Conservation (phyloP, 2,329 filamentous ascomycete genomes). For the Boeremia lycopersici region DNA sequence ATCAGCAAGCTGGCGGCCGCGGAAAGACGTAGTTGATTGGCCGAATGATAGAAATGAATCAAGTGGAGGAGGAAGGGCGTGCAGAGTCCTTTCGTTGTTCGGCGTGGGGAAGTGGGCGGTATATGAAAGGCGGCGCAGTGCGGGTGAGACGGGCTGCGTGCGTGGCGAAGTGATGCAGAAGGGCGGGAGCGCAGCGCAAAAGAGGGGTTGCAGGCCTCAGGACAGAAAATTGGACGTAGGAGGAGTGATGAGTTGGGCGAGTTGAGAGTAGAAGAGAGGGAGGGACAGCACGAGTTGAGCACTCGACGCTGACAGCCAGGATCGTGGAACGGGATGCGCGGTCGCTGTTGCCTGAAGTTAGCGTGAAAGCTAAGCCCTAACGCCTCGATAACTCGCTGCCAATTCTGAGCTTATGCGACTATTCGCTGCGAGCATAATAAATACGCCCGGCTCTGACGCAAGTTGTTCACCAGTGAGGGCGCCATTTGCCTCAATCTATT, state of each 20-base stretch:
- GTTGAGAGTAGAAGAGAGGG: conserved; percentile 27
- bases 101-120: conserved; percentile 28
- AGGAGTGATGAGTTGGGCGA: conserved; percentile 26
- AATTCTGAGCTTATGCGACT: conserved; percentile 24
- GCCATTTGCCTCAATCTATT: conserved; percentile 16
- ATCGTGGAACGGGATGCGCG: conserved; percentile 5
- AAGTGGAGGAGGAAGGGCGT: conserved; percentile 38
- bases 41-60: conserved; percentile 15
- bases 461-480: conserved; percentile 14
- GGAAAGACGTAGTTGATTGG: conserved; percentile 16
- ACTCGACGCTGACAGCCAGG: conserved; percentile 21
- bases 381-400: conserved; percentile 24
- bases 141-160: conserved; percentile 37
- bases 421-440: conserved; percentile 33
- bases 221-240: conserved; percentile 25
- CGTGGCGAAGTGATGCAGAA: conserved; percentile 32
- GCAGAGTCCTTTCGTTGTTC: conserved; percentile 27
- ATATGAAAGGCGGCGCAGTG: conserved; percentile 45
- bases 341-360: conserved; percentile 30
- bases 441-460: conserved; percentile 22
- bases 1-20: conserved; percentile 16
- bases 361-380: conserved; percentile 26
- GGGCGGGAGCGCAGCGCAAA: conserved; percentile 28
- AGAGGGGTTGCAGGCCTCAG: conserved; percentile 38
- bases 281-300: conserved; percentile 15